Evolutionary conservation across 2,329 filamentous ascomycete species (phyloP).

Genomic region (Colletotrichum sp.): DNA sequence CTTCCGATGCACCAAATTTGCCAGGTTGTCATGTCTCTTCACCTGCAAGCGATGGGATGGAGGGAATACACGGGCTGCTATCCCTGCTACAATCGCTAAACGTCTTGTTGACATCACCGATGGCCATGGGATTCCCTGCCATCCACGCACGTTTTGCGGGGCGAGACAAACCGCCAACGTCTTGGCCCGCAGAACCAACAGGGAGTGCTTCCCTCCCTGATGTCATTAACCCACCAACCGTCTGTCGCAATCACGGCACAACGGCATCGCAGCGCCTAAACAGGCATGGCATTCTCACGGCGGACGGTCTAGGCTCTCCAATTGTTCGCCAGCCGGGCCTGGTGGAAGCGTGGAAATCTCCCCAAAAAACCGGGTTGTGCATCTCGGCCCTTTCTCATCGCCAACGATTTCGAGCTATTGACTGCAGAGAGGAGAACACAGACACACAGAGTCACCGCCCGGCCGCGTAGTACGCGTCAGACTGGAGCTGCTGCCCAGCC

Average conservation of each 20-base stretch:
- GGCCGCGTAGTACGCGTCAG: conserved; percentile 11
- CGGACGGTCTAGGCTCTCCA: background rate
- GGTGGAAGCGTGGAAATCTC: background rate
- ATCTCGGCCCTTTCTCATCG: background rate
- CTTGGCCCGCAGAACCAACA: conserved; percentile 15
- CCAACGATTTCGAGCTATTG: background rate
- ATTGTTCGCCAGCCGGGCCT: background rate
- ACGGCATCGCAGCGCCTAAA: conserved; percentile 10
- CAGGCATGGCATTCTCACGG: conserved; percentile 4
- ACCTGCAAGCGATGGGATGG: background rate
- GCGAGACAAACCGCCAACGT: conserved; percentile 2
- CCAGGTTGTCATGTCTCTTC: background rate
- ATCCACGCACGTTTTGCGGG: background rate
- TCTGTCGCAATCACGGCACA: conserved; percentile 17
- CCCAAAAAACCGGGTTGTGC: conserved; percentile 7
- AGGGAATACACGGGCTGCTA: background rate
- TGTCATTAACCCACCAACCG: conserved; percentile 21
- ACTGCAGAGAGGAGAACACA: background rate
- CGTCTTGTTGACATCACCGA: conserved; percentile 19
- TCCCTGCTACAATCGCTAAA: background rate
- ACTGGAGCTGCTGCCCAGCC: conserved; percentile 8
- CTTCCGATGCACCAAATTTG: background rate
- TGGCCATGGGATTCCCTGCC: background rate
- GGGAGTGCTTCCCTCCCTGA: conserved; percentile 4
- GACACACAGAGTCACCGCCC: background rate